A percentile compares a stretch with the other conserved stretches of the same genome.
These are phyloP conservation scores for Zymoseptoria passerinii DNA, from an alignment of 2,329 filamentous ascomycete species.

Conservation along the genomic window DNA sequence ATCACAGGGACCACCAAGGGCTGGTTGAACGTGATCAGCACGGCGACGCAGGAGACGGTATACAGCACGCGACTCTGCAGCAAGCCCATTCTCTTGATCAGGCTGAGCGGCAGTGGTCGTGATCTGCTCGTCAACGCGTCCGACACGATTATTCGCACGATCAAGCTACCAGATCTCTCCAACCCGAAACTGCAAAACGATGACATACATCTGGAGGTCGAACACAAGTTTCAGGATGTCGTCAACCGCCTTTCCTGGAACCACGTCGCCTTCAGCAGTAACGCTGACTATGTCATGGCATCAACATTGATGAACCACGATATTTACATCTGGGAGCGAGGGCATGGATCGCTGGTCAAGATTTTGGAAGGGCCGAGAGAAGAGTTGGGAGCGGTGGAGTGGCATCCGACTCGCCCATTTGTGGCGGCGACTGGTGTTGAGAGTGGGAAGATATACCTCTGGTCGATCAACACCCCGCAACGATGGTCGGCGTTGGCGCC, in stretches of 20 bases:
- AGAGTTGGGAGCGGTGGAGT: constrained; percentile 92
- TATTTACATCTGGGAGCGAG: constrained; percentile 95
- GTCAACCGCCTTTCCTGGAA: constrained; percentile 96
- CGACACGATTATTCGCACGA: constrained; percentile 88
- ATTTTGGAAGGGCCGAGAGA: constrained; percentile 96
- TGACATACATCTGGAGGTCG: constrained; percentile 79
- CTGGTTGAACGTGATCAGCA: constrained; percentile 90
- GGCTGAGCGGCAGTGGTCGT: constrained; percentile 74
- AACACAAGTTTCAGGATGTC: constrained; percentile 97
- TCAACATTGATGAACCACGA: constrained; percentile 98
- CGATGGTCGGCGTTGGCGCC: constrained; percentile 95
- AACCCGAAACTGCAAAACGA: constrained; percentile 63
- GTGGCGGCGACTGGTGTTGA: constrained; percentile 89
- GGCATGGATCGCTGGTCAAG: constrained; percentile 85
- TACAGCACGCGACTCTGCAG: constrained; percentile 83
- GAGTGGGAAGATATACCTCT: constrained; percentile 87
- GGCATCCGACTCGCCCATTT: constrained; percentile 83
- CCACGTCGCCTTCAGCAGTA: constrained; percentile 88
- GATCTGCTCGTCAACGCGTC: constrained; percentile 88
- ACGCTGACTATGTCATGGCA: constrained; percentile 90
- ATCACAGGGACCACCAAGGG: constrained; percentile 91
- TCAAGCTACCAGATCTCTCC: constrained; percentile 70
- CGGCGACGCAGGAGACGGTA: constrained; percentile 69
- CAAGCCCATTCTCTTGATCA: constrained; percentile 79
- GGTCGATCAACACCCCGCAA: constrained; percentile 91